Evolutionary conservation across 768 basidiomycete genomes (phyloP).

Genomic region (Calocera viscosa): DNA sequence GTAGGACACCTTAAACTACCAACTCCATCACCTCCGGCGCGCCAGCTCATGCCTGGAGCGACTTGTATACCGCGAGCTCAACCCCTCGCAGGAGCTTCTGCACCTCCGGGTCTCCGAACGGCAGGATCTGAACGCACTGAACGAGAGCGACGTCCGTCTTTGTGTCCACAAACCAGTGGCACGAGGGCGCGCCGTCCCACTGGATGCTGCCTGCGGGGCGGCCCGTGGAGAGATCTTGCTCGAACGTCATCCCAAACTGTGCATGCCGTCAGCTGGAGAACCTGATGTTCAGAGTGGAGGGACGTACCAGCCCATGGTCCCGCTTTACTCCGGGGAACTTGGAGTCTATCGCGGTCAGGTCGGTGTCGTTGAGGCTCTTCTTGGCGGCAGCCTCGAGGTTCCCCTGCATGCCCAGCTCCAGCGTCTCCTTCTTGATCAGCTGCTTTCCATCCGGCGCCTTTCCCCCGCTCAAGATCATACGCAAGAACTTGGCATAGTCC

Average conservation of each 20-base stretch:
- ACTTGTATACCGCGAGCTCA: background rate
- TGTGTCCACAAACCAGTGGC: slow-evolving; percentile 4
- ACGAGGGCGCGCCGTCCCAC: background rate
- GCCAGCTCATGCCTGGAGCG: background rate
- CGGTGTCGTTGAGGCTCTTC: background rate
- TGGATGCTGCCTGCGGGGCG: slow-evolving; percentile 6
- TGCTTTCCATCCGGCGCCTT: background rate
- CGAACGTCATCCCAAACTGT: slow-evolving; percentile 7
- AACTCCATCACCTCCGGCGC: background rate
- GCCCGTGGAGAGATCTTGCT: background rate
- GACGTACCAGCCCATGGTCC: background rate
- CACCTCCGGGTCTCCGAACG: slow-evolving; percentile 3
- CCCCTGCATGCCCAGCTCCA: background rate
- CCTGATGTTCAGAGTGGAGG: background rate
- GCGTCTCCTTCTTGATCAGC: background rate
- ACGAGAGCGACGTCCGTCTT: background rate
- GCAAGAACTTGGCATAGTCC: background rate
- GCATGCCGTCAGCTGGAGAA: too few species aligned
- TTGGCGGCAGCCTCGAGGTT: background rate
- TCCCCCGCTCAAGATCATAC: background rate
- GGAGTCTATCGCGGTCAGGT: too few species aligned
- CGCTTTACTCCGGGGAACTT: too few species aligned
- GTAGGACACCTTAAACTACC: too few species aligned
- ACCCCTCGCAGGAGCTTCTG: background rate
- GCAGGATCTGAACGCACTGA: background rate